Percentiles rank a stretch among this genome's conserved stretches.
phyloP scores from a whole-genome alignment of 352 stramenopile genomes.

The Globisporangium megalacanthum region DNA sequence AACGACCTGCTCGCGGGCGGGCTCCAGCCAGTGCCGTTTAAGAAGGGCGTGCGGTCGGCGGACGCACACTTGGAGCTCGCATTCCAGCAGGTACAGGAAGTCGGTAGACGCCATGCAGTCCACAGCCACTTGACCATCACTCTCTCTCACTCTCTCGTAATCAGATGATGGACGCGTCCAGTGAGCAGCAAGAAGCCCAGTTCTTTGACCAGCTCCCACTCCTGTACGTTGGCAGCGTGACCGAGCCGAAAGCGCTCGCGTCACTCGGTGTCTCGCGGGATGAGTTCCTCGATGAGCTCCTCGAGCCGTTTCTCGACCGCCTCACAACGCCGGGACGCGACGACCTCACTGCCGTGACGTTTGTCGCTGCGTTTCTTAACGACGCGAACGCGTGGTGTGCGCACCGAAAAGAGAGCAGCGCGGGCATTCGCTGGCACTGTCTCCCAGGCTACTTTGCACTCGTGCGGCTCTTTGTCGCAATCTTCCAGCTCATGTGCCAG shows the following conservation, averaged over 20 bases:
- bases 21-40: conserved; percentile 18
- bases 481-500: conserved; percentile 78
- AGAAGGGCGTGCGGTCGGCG: conserved; percentile 24
- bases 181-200: conserved; percentile 36
- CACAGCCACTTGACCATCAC: no score
- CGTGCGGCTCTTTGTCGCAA: conserved; percentile 52
- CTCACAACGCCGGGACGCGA: conserved; percentile 49
- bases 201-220: conserved; percentile 57
- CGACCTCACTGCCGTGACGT: conserved; percentile 59
- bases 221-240: conserved; percentile 44
- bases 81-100: conserved; percentile 30
- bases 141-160: no score
- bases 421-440: conserved; percentile 59
- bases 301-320: conserved; percentile 53
- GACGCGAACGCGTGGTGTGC: conserved; percentile 60
- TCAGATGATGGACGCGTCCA: conserved; percentile 25
- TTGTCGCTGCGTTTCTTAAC: conserved; percentile 60
- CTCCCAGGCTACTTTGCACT: conserved; percentile 74
- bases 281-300: conserved; percentile 36
- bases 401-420: conserved; percentile 14
- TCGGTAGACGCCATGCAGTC: no score
- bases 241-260: conserved; percentile 36
- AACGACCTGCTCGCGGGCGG: conserved; percentile 21
- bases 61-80: conserved; percentile 34
- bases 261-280: conserved; percentile 27